phyloP scores from a whole-genome alignment of 352 stramenopile species.

The Phytophthora kernoviae region DNA sequence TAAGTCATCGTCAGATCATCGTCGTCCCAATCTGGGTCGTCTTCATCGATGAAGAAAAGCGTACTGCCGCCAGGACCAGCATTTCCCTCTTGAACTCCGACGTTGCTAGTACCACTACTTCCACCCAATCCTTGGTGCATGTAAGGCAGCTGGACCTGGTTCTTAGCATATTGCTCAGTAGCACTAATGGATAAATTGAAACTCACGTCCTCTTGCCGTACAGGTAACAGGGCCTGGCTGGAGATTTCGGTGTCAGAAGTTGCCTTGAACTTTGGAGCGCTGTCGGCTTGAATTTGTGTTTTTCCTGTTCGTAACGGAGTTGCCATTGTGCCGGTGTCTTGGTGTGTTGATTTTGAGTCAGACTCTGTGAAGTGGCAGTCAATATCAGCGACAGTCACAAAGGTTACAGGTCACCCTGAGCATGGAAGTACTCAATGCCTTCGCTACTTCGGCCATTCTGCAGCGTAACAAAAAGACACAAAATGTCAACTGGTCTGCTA shows the following conservation, averaged over 20 bases:
- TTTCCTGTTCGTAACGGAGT: background rate
- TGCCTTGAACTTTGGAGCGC: constrained; percentile 4
- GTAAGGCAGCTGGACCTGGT: constrained; percentile 71
- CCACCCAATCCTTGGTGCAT: constrained; percentile 51
- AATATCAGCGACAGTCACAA: constrained; percentile 19
- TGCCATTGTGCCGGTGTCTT: constrained; percentile 3
- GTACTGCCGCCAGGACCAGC: constrained; percentile 27
- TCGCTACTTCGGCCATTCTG: constrained; percentile 73
- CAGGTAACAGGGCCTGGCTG: constrained; percentile 41
- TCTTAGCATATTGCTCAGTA: constrained; percentile 62
- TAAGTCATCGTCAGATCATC: constrained; percentile 64
- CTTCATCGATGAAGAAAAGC: constrained; percentile 81
- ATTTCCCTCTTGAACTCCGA: background rate
- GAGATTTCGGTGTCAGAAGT: background rate
- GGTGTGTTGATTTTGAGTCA: constrained; percentile 2
- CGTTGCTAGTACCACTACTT: constrained; percentile 7
- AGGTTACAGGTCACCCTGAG: constrained; percentile 30
- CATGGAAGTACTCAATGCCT: constrained; percentile 69
- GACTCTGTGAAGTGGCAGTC: background rate
- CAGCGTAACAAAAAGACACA: constrained; percentile 1
- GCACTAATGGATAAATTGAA: constrained; percentile 76
- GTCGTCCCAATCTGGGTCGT: constrained; percentile 79
- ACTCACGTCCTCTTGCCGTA: constrained; percentile 61
- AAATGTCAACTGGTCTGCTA: background rate
- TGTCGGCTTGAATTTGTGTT: constrained; percentile 8